phyloP scores from a whole-genome alignment of 305 asterid genomes.

The Petunia hybrid region DNA sequence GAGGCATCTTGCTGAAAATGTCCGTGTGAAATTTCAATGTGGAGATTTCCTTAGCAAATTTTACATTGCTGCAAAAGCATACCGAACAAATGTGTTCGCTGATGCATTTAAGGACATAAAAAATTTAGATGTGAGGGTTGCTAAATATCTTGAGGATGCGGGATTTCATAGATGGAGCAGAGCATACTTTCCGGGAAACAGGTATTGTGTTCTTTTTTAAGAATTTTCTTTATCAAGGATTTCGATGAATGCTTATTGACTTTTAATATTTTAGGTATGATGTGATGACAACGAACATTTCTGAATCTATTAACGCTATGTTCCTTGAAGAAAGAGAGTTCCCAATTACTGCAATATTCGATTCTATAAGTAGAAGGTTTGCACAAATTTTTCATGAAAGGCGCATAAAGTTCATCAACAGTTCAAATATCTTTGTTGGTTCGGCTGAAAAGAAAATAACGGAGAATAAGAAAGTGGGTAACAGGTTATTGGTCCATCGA shows the following conservation, averaged over 20 bases:
- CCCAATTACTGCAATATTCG: no score
- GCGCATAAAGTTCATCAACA: no score
- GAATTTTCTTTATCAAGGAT: not conserved
- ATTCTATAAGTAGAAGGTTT: no score
- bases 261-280: not conserved
- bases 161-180: not conserved
- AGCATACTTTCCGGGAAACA: not conserved
- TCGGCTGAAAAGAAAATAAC: no score
- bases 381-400: no score
- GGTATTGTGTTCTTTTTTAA: not conserved
- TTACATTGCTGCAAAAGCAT: not conserved
- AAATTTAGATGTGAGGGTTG: not conserved
- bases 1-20: not conserved
- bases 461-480: no score
- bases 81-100: no score
- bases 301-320: not conserved
- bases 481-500: no score
- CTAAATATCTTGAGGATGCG: not conserved
- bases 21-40: no score
- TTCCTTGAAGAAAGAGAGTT: not conserved
- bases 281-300: not conserved
- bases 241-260: not conserved
- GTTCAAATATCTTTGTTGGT: no score
- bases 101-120: not conserved
- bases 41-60: not conserved